Conservation (phyloP, 2,329 filamentous ascomycete species). For the Trichoderma cornu-damae region DNA sequence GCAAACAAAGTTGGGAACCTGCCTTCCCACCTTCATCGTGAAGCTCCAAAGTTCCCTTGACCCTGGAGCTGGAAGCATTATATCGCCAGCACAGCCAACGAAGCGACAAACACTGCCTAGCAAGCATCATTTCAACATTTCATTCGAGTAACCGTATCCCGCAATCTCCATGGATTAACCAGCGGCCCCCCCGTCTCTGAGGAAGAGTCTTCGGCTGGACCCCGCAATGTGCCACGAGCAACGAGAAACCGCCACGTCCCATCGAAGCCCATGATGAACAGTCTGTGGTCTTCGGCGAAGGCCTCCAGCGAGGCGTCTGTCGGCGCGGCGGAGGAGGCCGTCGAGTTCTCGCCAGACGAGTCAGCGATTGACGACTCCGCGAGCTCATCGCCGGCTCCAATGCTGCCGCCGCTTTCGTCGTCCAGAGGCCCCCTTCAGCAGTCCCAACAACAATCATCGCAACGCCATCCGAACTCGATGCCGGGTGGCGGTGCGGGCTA, state of each 20-base stretch:
- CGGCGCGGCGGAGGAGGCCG: constrained; percentile 33
- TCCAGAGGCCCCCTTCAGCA: constrained; percentile 18
- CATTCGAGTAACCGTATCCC: not conserved
- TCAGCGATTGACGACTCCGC: constrained; percentile 35
- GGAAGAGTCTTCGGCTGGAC: constrained; percentile 7
- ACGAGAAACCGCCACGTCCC: constrained; percentile 12
- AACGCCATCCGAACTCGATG: constrained; percentile 2
- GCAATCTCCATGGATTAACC: constrained; percentile 1
- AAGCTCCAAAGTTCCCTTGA: not conserved
- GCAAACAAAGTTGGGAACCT: not conserved
- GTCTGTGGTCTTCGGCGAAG: constrained; percentile 39
- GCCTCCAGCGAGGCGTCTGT: constrained; percentile 36
- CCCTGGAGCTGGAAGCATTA: constrained; percentile 8
- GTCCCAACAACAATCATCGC: constrained; percentile 9
- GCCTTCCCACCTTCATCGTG: not conserved
- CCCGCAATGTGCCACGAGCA: constrained; percentile 21
- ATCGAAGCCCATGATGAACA: constrained; percentile 39
- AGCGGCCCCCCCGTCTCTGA: not conserved
- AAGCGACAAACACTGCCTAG: not conserved
- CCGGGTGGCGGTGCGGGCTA: not conserved
- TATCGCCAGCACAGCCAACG: not conserved
- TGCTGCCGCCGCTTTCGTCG: constrained; percentile 26
- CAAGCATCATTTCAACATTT: not conserved
- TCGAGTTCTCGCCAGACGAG: constrained; percentile 26
- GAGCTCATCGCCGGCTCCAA: constrained; percentile 32